Conservation (phyloP, 257 asterid genomes). For the Capsicum rhomboideum region DNA sequence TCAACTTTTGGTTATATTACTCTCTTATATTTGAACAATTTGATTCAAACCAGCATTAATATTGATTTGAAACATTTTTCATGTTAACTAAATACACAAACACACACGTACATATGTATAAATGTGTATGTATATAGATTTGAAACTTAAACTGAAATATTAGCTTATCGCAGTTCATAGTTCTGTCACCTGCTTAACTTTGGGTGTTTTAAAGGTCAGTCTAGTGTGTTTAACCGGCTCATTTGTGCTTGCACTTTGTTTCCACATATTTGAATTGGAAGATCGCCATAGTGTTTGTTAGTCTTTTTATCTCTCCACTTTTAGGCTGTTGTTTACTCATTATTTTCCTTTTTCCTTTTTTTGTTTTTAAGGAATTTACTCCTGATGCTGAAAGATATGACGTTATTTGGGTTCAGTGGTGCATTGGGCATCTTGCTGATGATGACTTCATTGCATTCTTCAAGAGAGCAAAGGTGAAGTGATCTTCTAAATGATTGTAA, state of each 20-base stretch:
- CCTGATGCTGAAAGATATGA: slow-evolving; percentile 81
- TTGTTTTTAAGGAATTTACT: slow-evolving; percentile 65
- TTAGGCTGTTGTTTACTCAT: background rate
- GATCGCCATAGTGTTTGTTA: background rate
- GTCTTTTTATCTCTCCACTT: background rate
- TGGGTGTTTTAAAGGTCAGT: background rate
- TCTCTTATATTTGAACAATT: background rate
- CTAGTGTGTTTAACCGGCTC: background rate
- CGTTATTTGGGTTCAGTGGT: slow-evolving; percentile 97
- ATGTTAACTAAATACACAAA: background rate
- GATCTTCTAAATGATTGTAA: background rate
- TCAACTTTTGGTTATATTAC: background rate
- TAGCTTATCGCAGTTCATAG: background rate
- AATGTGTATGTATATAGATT: background rate
- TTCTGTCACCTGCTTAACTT: background rate
- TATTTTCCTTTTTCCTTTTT: slow-evolving; percentile 1
- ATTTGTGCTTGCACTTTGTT: slow-evolving; percentile 2
- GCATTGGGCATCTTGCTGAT: slow-evolving; percentile 96
- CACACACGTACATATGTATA: background rate
- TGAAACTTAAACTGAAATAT: background rate
- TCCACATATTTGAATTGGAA: background rate
- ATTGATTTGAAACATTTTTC: background rate
- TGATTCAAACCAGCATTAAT: background rate
- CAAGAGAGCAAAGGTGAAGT: slow-evolving; percentile 68
- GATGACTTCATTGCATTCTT: slow-evolving; percentile 84